These are phyloP conservation scores for Mercurialis annua DNA, from an alignment of 345 rosid genomes.

Conservation along the genomic window DNA sequence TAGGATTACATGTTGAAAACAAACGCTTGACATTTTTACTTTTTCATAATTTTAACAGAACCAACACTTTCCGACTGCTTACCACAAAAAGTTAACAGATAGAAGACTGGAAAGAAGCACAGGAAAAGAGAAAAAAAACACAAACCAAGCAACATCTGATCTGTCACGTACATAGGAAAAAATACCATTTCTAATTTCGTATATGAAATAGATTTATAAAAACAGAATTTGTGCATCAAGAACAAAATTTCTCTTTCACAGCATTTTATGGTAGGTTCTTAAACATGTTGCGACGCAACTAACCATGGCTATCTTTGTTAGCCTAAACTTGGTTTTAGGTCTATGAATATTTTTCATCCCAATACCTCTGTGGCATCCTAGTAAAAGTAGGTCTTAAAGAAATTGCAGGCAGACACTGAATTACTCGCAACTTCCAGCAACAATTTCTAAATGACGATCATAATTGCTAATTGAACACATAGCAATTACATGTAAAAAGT, in stretches of 20 bases:
- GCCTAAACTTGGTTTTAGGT: not conserved
- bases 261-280: not conserved
- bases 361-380: not conserved
- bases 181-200: not conserved
- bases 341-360: not conserved
- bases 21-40: no score
- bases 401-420: not conserved
- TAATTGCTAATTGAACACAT: not conserved
- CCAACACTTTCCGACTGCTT: no score
- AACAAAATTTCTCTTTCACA: not conserved
- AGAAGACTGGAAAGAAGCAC: no score
- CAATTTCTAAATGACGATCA: not conserved
- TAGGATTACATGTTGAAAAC: no score
- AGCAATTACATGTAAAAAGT: no score
- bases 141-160: no score
- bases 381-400: not conserved
- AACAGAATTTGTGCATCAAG: not conserved
- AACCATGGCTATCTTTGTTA: not conserved
- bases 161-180: no score
- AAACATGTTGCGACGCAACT: not conserved
- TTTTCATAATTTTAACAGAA: no score
- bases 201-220: not conserved
- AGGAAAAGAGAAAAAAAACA: no score
- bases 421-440: not conserved
- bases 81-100: no score